These are phyloP conservation scores for Thalassiosira pacifica DNA, from an alignment of 352 stramenopile genomes.

Conservation along the genomic window DNA sequence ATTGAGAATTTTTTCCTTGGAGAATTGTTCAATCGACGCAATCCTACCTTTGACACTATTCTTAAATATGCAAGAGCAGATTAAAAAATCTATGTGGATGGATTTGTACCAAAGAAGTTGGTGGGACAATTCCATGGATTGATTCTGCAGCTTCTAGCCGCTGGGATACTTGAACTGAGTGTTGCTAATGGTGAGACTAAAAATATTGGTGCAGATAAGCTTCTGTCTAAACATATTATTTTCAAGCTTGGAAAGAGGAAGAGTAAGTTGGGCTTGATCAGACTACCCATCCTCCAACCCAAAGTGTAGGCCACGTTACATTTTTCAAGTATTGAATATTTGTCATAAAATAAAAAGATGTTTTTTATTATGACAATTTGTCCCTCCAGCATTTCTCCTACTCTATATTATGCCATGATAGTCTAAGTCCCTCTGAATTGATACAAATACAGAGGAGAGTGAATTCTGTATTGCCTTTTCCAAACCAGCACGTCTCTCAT, in stretches of 20 bases:
- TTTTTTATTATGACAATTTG: neutral
- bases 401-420: neutral
- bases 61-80: neutral
- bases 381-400: neutral
- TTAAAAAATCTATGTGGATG: neutral
- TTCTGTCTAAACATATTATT: neutral
- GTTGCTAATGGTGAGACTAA: neutral
- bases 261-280: neutral
- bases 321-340: neutral
- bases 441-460: too few relatives aligned
- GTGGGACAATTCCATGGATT: too few relatives aligned
- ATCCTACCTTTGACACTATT: neutral
- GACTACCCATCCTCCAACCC: neutral
- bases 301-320: neutral
- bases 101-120: neutral
- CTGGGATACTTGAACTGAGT: too few relatives aligned
- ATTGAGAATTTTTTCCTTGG: neutral
- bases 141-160: too few relatives aligned
- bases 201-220: neutral
- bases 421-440: too few relatives aligned
- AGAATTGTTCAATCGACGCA: neutral
- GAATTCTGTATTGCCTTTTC: too few relatives aligned
- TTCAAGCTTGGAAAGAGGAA: neutral
- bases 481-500: neutral
- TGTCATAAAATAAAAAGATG: neutral